Percentiles rank a stretch among this genome's conserved stretches.
phyloP scores from a whole-genome alignment of 768 basidiomycete genomes.

The Xerocomellus intermedius region DNA sequence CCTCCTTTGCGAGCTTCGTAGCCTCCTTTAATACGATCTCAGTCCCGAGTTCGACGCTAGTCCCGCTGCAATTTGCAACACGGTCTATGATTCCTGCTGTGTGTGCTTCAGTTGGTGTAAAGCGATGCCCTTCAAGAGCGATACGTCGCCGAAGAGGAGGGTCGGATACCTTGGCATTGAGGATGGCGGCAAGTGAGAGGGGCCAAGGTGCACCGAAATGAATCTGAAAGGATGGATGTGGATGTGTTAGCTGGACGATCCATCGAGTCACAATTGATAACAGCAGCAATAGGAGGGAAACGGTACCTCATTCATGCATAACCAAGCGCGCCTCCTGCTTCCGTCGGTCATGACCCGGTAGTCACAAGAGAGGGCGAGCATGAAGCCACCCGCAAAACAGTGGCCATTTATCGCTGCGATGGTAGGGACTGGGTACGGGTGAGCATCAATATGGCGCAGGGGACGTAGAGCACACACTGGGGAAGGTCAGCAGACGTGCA shows the following conservation, averaged over 20 bases:
- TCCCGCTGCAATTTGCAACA: slow-evolving; percentile 36
- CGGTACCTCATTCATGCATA: slow-evolving; percentile 88
- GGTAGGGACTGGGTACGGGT: slow-evolving; percentile 57
- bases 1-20: slow-evolving; percentile 54
- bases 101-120: slow-evolving; percentile 69
- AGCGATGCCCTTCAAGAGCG: slow-evolving; percentile 76
- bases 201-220: slow-evolving; percentile 85
- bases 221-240: slow-evolving; percentile 42
- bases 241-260: not conserved
- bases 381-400: slow-evolving; percentile 81
- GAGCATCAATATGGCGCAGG: not conserved
- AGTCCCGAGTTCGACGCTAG: slow-evolving; percentile 49
- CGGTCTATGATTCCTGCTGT: slow-evolving; percentile 68
- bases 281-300: not conserved
- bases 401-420: slow-evolving; percentile 83
- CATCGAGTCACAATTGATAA: not conserved
- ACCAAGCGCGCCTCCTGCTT: slow-evolving; percentile 72
- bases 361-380: slow-evolving; percentile 80
- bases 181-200: slow-evolving; percentile 60
- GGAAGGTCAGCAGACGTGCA: slow-evolving; percentile 67
- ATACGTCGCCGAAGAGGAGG: slow-evolving; percentile 64
- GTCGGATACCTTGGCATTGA: slow-evolving; percentile 63
- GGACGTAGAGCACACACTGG: slow-evolving; percentile 49
- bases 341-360: slow-evolving; percentile 89
- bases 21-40: slow-evolving; percentile 65